Base-by-base conservation (phyloP, 1,284 basidiomycete species). In the Cerioporus squamosus region DNA sequence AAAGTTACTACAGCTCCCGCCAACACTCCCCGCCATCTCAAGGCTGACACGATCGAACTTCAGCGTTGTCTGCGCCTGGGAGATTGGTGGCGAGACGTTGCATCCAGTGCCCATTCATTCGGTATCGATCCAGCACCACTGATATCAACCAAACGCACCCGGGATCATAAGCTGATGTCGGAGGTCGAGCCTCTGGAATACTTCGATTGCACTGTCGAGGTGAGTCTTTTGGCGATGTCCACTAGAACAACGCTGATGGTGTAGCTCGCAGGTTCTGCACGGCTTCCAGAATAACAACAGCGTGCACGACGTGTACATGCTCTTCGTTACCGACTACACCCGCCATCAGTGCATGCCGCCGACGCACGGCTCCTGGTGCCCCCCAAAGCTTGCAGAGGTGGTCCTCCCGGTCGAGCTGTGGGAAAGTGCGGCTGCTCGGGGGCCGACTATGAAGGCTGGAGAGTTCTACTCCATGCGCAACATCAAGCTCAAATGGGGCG, bases 261-360 rank as follows among this genome's bases (percentile, higher is more conserved):
- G 12, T 12, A 15, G 12, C 17, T 26, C 38, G 0, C 60, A 89
- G 87, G 73, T 88, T 20, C 59, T 88, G 4, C 70, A 80, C 52
- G 79, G 74, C 1, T 75, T 79, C 48, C 36, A 63, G 33, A 79
- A 77, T 48, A 63, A 73, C 7, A 68, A 72, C 50, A 67, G 64
- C 14, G 70, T 42, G 15, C 38, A 51, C 24, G 40, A 51, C 20
- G 24, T 81, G 2, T 79, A 80, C 60, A 79, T 70, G 43, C 57
- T 90, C n/a, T 88, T 83, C 68, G 85, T 87, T 50, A 90, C 88
- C 2, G 88, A 90, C 63, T 90, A 87, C 65, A 88, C 88, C 2
- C 59, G 66, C 33, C 84, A 84, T 53, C 36, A 70, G 2, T 62
- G 63, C 4, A 64, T 76, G 24, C 61, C 61, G 8, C 64, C 72